Evolutionary conservation across 805 yeast species (phyloP), one percentile per base, ranked within the genome.

Genomic region (Ogataea salicorniae): DNA sequence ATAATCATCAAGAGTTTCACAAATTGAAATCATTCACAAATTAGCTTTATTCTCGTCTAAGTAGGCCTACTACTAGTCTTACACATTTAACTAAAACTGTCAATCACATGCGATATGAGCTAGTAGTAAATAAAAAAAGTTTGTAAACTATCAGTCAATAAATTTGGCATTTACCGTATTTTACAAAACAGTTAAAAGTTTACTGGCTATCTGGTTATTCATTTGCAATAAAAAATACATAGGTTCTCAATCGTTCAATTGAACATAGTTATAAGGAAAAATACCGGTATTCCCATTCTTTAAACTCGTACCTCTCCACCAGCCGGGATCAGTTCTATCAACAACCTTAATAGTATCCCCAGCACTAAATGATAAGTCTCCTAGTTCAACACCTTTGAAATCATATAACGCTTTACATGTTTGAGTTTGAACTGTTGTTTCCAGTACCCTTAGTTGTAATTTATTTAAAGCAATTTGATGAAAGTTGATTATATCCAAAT

Each of bases 261-360:
- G 57, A 16, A 75, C 74, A 52, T 75, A 75, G 46, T 77, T 77
- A 34, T 64, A 61, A 4, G 82, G 82, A 48, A 77, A 72, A 43
- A 66, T 51, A 0, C 82, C 82, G 6, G 57, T 51, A 5, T 54
- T 48, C 1, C 77, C 79, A 40, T 71, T 69, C 23, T 46, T 43
- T 8, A 69, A 62, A 41, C 52, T 51, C 41, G 58, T 57, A 14
- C 80, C 81, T 47, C 66, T 64, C 81, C 81, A 77, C 82, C 82
- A 77, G 29, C 72, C 72, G 2, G 66, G 63, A 29, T 64, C 68
- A 13, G 58, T 58, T 39, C 61, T 67, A 23, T 67, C 70, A 8
- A 73, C 23, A 1, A 79, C 56, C 41, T 49, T 61, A 22, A 80
- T 72, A 20, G 54, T 52, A 49, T 77, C 81, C 4, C 78, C 80